Percentiles rank a stretch among this genome's conserved stretches.
These are phyloP conservation scores for Lecanicillium sp. DNA, from an alignment of 2,329 filamentous ascomycete species.

Conservation along the genomic window DNA sequence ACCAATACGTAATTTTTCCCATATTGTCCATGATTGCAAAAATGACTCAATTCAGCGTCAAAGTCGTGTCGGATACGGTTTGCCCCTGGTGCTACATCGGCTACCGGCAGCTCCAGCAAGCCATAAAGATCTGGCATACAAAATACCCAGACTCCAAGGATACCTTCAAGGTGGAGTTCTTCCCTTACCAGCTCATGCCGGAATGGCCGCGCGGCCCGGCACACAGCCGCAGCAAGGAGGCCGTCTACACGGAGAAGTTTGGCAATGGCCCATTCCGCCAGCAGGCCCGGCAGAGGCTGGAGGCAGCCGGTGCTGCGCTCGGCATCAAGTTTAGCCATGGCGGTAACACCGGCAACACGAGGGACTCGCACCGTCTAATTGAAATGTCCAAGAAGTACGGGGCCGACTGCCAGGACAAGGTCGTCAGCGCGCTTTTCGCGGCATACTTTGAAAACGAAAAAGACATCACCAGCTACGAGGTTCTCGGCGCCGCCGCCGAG, in stretches of 20 bases:
- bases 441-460: conserved; percentile 37
- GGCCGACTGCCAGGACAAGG: conserved; percentile 47
- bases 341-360: conserved; percentile 12
- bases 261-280: conserved; percentile 56
- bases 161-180: conserved; percentile 47
- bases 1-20: too few relatives aligned
- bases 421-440: conserved; percentile 40
- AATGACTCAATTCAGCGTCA: conserved; percentile 55
- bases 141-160: conserved; percentile 45
- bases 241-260: conserved; percentile 44
- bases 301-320: conserved; percentile 25
- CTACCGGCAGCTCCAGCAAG: conserved; percentile 38
- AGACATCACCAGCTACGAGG: conserved; percentile 37
- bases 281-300: conserved; percentile 26
- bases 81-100: conserved; percentile 50
- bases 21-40: background rate
- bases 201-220: conserved; percentile 25
- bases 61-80: conserved; percentile 43
- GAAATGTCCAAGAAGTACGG: conserved; percentile 44
- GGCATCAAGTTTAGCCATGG: conserved; percentile 45
- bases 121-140: conserved; percentile 36
- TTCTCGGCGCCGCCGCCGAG: conserved; percentile 30
- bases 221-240: conserved; percentile 30
- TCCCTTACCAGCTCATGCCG: conserved; percentile 40
- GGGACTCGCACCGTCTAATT: conserved; percentile 39